Base-by-base conservation (phyloP, 805 yeast species). In the Diddensiella transvaalensis region DNA sequence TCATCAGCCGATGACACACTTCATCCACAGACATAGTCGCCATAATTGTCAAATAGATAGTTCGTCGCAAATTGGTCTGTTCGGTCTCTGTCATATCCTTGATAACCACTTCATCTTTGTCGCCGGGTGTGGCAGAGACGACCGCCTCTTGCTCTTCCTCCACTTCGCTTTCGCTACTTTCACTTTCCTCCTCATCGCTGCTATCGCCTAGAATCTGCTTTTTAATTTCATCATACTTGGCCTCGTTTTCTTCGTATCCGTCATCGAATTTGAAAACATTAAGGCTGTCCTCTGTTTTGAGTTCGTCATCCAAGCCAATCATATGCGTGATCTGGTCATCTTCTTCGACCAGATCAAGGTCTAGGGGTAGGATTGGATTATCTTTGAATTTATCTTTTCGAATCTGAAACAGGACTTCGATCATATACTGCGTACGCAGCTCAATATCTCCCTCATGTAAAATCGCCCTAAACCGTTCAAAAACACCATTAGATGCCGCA, bases 1-100 rank as follows among this genome's bases (percentile, higher is more conserved):
- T 78, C 36, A 86, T 57, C 3, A 93, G 67, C 63, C 90, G 90
- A 64, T 90, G 98, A 1, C 87, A 89, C 0, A 96, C 91, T 70
- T 93, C 99, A 56, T 87, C 96, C 3, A 90, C 81, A 0, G 95
- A 83, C 83, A 91, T 78, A 51, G 96, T 82, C 19, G 96, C 87
- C 83, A 87, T 88, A 6, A 93, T 70, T 0, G 91, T 83, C 23
- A 90, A 68, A 58, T 91, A 91, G 2, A 91, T 84, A 1, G 77
- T 77, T 57, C 87, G 87, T 56, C 87, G 87, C 56, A 80, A 80
- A 44, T 81, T 79, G 1, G 80, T 70, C 24, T 82, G 65, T 22
- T 79, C 79, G 0, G 82, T 67, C 41, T 83, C 83, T 0, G 96
- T 85, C 72, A 84, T 66, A 63, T 90, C 96, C 36, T 72, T 70